Conservation (phyloP, 2,329 filamentous ascomycete species). For the Fusarium dimerum region DNA sequence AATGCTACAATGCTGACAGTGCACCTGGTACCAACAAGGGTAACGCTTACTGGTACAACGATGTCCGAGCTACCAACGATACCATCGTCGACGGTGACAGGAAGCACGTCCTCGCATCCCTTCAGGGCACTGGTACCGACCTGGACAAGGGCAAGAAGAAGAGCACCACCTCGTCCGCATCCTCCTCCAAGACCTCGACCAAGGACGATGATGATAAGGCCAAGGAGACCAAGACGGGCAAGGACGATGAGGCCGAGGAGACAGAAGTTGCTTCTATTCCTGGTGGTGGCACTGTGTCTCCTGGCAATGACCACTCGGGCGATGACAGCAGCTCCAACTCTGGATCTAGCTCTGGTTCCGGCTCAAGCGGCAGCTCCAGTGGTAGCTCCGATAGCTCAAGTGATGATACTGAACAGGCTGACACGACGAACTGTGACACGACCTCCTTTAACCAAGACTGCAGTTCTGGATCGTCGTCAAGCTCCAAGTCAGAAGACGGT, state of each 20-base stretch:
- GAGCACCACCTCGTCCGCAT: constrained; percentile 12
- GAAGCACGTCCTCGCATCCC: constrained; percentile 73
- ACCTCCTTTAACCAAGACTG: constrained; percentile 45
- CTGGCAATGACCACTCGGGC: constrained; percentile 21
- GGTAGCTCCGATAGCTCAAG: constrained; percentile 19
- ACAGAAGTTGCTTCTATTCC: constrained; percentile 23
- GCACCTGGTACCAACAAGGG: constrained; percentile 68
- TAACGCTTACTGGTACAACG: constrained; percentile 75
- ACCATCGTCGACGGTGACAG: constrained; percentile 77
- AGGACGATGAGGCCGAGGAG: constrained; percentile 16
- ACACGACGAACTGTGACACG: constrained; percentile 36
- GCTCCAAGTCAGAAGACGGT: constrained; percentile 21
- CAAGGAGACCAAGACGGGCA: constrained; percentile 4
- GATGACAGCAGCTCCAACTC: constrained; percentile 22
- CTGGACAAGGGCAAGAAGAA: constrained; percentile 52
- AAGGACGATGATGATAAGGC: constrained; percentile 16
- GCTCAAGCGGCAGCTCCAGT: constrained; percentile 14
- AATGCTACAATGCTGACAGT: constrained; percentile 73
- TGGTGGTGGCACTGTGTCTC: constrained; percentile 20
- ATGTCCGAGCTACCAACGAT: constrained; percentile 67
- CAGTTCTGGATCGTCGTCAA: constrained; percentile 23
- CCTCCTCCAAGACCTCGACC: constrained; percentile 12
- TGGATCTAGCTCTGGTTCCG: constrained; percentile 12
- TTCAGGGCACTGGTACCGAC: constrained; percentile 79
- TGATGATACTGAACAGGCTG: constrained; percentile 16